These are phyloP conservation scores for Boletus sp. DNA, from an alignment of 768 basidiomycete species.

Conservation along the genomic window DNA sequence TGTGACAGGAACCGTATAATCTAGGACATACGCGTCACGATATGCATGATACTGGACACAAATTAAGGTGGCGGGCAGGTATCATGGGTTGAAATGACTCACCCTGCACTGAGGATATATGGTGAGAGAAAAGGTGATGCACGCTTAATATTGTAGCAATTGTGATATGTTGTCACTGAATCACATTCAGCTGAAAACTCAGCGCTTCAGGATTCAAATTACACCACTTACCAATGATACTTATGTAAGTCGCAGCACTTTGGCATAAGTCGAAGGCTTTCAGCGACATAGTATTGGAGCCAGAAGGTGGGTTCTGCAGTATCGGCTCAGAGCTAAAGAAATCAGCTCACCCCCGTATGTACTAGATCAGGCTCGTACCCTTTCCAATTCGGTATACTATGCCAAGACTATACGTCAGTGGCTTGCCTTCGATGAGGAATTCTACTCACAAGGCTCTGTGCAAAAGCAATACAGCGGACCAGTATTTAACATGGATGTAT, in stretches of 20 bases:
- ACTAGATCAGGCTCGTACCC: conserved; percentile 38
- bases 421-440: neutral
- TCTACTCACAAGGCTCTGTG: conserved; percentile 74
- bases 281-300: conserved; percentile 43
- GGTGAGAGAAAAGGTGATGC: conserved; percentile 65
- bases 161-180: conserved; percentile 52
- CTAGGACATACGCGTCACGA: conserved; percentile 56
- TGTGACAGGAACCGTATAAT: neutral
- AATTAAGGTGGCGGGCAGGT: neutral
- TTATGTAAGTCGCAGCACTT: conserved; percentile 68
- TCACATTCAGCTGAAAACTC: conserved; percentile 4
- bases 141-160: conserved; percentile 57
- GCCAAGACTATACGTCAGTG: conserved; percentile 10
- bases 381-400: conserved; percentile 71
- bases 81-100: conserved; percentile 26
- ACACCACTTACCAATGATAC: conserved; percentile 51
- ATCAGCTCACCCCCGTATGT: neutral
- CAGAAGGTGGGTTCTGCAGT: conserved; percentile 38
- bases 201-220: neutral
- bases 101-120: conserved; percentile 72
- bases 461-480: conserved; percentile 68
- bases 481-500: conserved; percentile 70
- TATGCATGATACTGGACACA: conserved; percentile 67
- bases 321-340: conserved; percentile 40
- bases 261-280: conserved; percentile 77